These are phyloP conservation scores for Gossypium anomalum DNA, from an alignment of 345 rosid genomes.

Conservation along the genomic window DNA sequence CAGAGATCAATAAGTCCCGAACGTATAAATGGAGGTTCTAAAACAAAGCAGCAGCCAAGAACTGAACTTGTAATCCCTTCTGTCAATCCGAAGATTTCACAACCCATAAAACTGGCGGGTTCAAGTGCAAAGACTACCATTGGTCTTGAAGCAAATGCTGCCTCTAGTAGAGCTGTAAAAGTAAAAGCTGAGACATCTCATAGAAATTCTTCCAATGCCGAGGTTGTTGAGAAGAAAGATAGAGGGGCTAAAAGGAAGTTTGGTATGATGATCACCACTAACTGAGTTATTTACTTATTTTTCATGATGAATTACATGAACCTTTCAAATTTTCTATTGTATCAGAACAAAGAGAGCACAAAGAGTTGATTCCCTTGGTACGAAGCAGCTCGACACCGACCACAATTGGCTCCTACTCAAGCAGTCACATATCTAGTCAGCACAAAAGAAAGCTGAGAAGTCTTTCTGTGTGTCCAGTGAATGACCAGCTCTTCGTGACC, in stretches of 20 bases:
- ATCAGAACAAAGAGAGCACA: slow-evolving; percentile 71
- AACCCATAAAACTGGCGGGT: slow-evolving; percentile 29
- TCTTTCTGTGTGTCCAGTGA: slow-evolving; percentile 63
- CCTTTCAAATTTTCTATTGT: slow-evolving; percentile 13
- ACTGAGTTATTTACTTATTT: background rate
- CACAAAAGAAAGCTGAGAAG: slow-evolving; percentile 92
- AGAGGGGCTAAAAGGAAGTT: slow-evolving; percentile 64
- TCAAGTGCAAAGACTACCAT: slow-evolving; percentile 24
- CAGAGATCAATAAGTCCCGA: slow-evolving; percentile 29
- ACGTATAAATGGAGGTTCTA: slow-evolving; percentile 25
- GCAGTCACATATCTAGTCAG: slow-evolving; percentile 75
- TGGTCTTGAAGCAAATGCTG: slow-evolving; percentile 25
- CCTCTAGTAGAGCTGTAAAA: slow-evolving; percentile 27
- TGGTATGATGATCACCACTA: slow-evolving; percentile 37
- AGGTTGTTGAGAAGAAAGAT: slow-evolving; percentile 35
- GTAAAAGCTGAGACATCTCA: slow-evolving; percentile 38
- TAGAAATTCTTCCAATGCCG: slow-evolving; percentile 28
- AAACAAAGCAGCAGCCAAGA: slow-evolving; percentile 25
- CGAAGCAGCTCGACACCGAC: slow-evolving; percentile 46
- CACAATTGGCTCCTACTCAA: slow-evolving; percentile 47
- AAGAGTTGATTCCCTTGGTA: slow-evolving; percentile 67
- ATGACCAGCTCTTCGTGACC: slow-evolving; percentile 79
- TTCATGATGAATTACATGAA: slow-evolving; percentile 14
- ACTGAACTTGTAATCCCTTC: slow-evolving; percentile 50
- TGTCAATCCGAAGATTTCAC: slow-evolving; percentile 34